phyloP scores from a whole-genome alignment of 1,284 basidiomycete genomes.

The Apiotrichum montevideense region DNA sequence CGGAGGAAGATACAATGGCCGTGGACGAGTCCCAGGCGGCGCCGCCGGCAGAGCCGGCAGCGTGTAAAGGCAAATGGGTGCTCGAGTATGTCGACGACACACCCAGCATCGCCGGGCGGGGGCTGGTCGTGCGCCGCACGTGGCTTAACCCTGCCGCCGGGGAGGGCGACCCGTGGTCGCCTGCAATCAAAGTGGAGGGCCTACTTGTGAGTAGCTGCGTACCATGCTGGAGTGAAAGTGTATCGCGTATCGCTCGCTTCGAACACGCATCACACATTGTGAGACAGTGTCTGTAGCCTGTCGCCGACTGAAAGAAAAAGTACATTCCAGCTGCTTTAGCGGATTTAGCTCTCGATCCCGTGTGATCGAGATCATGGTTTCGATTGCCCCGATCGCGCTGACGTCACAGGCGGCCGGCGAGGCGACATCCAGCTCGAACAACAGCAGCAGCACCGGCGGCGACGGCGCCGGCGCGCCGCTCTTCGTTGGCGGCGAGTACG shows the following conservation, averaged over 20 bases:
- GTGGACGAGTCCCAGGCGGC: background rate
- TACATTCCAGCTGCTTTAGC: too few species aligned
- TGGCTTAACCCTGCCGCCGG: conserved; percentile 19
- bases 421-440: background rate
- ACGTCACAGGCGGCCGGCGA: background rate
- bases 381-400: background rate
- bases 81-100: conserved; percentile 12
- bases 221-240: too few species aligned
- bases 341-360: background rate
- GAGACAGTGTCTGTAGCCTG: too few species aligned
- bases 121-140: conserved; percentile 27
- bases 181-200: conserved; percentile 27
- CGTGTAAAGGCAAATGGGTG: conserved; percentile 8
- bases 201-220: conserved; percentile 26
- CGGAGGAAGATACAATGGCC: background rate
- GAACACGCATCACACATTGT: too few species aligned
- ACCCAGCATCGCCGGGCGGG: conserved; percentile 5
- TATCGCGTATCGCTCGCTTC: too few species aligned
- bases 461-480: conserved; percentile 2
- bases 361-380: too few species aligned
- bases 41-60: too few species aligned
- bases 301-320: too few species aligned
- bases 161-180: conserved; percentile 14
- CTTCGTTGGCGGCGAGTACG: conserved; percentile 30
- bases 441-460: too few species aligned